A percentile compares a stretch with the other conserved stretches of the same genome.
Evolutionary conservation across 169 alveolate species (phyloP).

Genomic region (Plasmodium vivax): DNA sequence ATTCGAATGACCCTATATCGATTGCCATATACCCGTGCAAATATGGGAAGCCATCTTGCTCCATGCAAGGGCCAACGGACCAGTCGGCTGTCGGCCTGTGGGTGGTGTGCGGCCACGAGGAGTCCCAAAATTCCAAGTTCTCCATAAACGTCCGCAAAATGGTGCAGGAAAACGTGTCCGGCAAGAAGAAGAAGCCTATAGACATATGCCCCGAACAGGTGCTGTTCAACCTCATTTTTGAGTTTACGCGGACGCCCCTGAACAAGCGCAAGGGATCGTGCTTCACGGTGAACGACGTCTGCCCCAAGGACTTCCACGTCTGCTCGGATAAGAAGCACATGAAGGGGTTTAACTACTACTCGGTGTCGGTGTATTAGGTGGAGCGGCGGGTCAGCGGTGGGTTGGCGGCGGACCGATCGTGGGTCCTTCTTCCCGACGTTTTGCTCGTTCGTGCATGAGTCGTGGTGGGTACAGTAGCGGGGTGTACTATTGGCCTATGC

Average conservation of each 20-base stretch:
- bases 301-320: constrained; percentile 50
- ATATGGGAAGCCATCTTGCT: constrained; percentile 57
- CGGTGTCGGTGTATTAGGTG: constrained; percentile 61
- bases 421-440: background rate
- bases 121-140: constrained; percentile 49
- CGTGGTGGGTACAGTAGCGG: background rate
- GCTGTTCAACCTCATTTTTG: constrained; percentile 44
- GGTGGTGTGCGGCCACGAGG: constrained; percentile 75
- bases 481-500: background rate
- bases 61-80: constrained; percentile 69
- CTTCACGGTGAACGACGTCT: constrained; percentile 23
- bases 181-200: constrained; percentile 43
- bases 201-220: constrained; percentile 41
- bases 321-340: constrained; percentile 42
- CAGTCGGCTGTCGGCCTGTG: constrained; percentile 63
- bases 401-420: background rate
- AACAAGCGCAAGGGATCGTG: constrained; percentile 47
- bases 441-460: background rate
- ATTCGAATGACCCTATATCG: constrained; percentile 59
- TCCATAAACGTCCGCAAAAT: constrained; percentile 37
- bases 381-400: background rate
- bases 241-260: constrained; percentile 30
- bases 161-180: constrained; percentile 54
- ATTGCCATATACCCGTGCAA: constrained; percentile 66
- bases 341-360: constrained; percentile 32